These are phyloP conservation scores for Phytophthora lateralis DNA, from an alignment of 352 stramenopile genomes.

Conservation along the genomic window DNA sequence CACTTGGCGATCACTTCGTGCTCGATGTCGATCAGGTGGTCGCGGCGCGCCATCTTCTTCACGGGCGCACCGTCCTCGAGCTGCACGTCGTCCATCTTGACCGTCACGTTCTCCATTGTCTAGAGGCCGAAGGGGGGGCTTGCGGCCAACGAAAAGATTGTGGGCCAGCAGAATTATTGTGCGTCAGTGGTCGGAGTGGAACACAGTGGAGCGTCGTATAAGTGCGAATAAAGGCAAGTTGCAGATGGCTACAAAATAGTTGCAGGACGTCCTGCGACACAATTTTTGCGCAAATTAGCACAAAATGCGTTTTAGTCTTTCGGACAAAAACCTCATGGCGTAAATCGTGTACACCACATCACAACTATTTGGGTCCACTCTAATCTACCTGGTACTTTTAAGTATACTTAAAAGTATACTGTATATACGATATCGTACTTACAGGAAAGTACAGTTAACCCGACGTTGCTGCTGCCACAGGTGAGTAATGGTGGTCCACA, in stretches of 20 bases:
- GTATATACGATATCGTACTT: too few relatives aligned
- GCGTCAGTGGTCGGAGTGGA: not conserved
- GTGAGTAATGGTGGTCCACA: too few relatives aligned
- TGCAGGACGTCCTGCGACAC: too few relatives aligned
- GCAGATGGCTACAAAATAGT: not conserved
- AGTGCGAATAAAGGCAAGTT: conserved; percentile 2
- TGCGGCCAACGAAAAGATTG: conserved; percentile 31
- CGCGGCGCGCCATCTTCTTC: conserved; percentile 88
- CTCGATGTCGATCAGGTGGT: conserved; percentile 94
- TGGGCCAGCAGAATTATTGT: not conserved
- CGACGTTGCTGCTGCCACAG: too few relatives aligned
- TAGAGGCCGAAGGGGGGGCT: conserved; percentile 7
- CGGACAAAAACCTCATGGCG: too few relatives aligned
- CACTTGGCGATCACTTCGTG: conserved; percentile 90
- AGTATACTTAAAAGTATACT: too few relatives aligned
- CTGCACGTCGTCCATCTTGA: conserved; percentile 85
- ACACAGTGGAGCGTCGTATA: not conserved
- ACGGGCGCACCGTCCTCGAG: conserved; percentile 53
- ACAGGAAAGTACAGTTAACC: too few relatives aligned
- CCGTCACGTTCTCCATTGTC: conserved; percentile 72
- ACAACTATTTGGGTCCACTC: too few relatives aligned
- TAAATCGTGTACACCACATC: too few relatives aligned
- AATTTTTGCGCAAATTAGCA: too few relatives aligned
- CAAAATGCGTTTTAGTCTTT: too few relatives aligned
- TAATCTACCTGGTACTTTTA: too few relatives aligned